phyloP scores from a whole-genome alignment of 1,284 basidiomycete species.

The Puccinia coronata region DNA sequence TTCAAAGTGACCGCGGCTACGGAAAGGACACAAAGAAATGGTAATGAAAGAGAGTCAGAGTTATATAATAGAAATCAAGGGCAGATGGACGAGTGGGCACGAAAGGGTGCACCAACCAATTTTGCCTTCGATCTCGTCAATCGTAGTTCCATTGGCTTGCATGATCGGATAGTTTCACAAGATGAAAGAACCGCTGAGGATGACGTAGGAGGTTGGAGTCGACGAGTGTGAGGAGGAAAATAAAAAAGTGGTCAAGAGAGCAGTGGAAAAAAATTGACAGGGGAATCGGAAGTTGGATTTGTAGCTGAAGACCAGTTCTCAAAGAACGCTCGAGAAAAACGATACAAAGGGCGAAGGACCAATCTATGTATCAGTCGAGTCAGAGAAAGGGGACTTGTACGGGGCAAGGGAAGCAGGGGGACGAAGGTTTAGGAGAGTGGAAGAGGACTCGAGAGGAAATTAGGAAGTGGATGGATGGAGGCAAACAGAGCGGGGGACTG shows the following conservation, averaged over 20 bases:
- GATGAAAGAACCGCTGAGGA: constrained; percentile 1
- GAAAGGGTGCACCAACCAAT: constrained; percentile 38
- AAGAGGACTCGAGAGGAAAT: not conserved
- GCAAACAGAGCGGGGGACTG: not conserved
- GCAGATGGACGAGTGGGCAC: not conserved
- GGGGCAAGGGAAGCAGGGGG: not conserved
- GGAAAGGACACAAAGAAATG: constrained; percentile 25
- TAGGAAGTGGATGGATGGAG: not conserved
- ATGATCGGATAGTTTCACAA: constrained; percentile 35
- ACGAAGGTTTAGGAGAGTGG: not conserved
- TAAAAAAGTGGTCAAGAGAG: constrained; percentile 1
- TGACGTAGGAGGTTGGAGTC: not conserved
- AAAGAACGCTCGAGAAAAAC: constrained; percentile 4
- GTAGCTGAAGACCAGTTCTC: not conserved
- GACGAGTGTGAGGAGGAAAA: not conserved
- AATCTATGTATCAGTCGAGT: not conserved
- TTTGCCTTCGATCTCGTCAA: constrained; percentile 49
- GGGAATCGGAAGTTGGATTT: not conserved
- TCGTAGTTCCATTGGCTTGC: constrained; percentile 29
- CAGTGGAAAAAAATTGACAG: not conserved
- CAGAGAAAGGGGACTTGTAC: not conserved
- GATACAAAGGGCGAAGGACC: not conserved
- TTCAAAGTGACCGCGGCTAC: constrained; percentile 71
- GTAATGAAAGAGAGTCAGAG: constrained; percentile 50
- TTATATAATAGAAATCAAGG: not conserved